A percentile compares a stretch with the other conserved stretches of the same genome.
phyloP scores from a whole-genome alignment of 2,329 filamentous ascomycete species.

The Arthrinium puccinioides region DNA sequence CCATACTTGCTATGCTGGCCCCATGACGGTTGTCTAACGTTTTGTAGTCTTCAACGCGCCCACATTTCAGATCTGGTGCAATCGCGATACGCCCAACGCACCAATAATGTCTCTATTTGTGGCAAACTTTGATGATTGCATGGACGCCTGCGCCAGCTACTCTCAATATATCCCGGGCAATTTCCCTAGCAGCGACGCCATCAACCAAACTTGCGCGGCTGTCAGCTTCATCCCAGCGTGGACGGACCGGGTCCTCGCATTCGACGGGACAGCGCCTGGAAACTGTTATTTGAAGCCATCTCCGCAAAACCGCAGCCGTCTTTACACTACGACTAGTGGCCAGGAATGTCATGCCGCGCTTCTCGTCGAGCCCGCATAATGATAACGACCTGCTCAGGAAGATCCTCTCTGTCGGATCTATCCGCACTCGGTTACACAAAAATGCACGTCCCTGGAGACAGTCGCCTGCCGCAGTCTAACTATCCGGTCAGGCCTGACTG shows the following conservation, averaged over 20 bases:
- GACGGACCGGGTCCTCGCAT: constrained; percentile 28
- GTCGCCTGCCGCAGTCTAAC: no score
- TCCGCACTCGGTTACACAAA: no score
- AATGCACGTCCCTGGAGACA: no score
- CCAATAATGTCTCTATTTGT: constrained; percentile 34
- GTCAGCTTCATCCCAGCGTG: constrained; percentile 36
- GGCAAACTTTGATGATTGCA: constrained; percentile 34
- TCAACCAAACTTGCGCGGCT: constrained; percentile 28
- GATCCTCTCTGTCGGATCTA: no score
- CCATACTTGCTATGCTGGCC: background rate
- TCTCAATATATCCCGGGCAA: constrained; percentile 20
- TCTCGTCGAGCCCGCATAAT: constrained; percentile 5
- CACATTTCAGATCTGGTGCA: constrained; percentile 35
- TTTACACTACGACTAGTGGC: constrained; percentile 24
- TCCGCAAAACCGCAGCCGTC: constrained; percentile 20
- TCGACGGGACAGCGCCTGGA: constrained; percentile 27
- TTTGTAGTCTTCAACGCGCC: constrained; percentile 26
- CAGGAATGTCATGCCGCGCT: constrained; percentile 29
- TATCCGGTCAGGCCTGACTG: no score
- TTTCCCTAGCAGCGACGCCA: constrained; percentile 14
- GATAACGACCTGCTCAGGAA: no score
- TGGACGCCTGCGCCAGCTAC: constrained; percentile 39
- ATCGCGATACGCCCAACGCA: constrained; percentile 28
- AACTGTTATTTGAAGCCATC: constrained; percentile 39
- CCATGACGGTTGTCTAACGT: constrained; percentile 5